Conservation (phyloP, 306 rosid genomes). For the Pterocarpus macrocarpus region DNA sequence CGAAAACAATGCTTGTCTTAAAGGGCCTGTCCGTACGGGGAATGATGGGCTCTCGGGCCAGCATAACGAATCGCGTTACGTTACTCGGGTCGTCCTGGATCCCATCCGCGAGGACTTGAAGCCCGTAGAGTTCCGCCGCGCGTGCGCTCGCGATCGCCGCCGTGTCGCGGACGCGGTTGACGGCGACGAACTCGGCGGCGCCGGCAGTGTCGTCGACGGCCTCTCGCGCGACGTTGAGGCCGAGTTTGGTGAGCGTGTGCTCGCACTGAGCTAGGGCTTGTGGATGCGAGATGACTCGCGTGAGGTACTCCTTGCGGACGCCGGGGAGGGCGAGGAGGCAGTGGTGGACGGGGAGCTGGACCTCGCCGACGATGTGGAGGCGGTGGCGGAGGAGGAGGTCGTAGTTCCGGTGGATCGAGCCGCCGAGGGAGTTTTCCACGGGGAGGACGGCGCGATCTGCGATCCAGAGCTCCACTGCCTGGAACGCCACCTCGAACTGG, state of each 20-base stretch:
- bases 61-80: slow-evolving; percentile 93
- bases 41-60: slow-evolving; percentile 91
- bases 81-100: slow-evolving; percentile 94
- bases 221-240: slow-evolving; percentile 88
- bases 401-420: slow-evolving; percentile 94
- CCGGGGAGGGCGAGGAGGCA: slow-evolving; percentile 93
- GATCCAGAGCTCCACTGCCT: slow-evolving; percentile 97
- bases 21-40: slow-evolving; percentile 91
- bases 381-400: slow-evolving; percentile 98
- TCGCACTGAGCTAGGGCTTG: slow-evolving; percentile 96
- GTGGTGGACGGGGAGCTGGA: slow-evolving; percentile 92
- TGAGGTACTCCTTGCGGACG: slow-evolving; percentile 75
- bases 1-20: slow-evolving; percentile 95
- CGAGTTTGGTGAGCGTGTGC: slow-evolving; percentile 75
- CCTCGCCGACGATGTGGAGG: slow-evolving; percentile 98
- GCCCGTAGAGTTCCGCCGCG: slow-evolving; percentile 86
- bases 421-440: slow-evolving; percentile 91
- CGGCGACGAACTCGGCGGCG: slow-evolving; percentile 81
- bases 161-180: slow-evolving; percentile 75
- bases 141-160: slow-evolving; percentile 92
- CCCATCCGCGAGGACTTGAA: slow-evolving; percentile 76
- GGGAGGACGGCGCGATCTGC: slow-evolving; percentile 96
- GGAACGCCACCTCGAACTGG: slow-evolving; percentile 96
- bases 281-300: slow-evolving; percentile 91
- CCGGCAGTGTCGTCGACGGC: slow-evolving; percentile 99